phyloP scores from a whole-genome alignment of 2,329 filamentous ascomycete species.

The Exophiala bonariae region DNA sequence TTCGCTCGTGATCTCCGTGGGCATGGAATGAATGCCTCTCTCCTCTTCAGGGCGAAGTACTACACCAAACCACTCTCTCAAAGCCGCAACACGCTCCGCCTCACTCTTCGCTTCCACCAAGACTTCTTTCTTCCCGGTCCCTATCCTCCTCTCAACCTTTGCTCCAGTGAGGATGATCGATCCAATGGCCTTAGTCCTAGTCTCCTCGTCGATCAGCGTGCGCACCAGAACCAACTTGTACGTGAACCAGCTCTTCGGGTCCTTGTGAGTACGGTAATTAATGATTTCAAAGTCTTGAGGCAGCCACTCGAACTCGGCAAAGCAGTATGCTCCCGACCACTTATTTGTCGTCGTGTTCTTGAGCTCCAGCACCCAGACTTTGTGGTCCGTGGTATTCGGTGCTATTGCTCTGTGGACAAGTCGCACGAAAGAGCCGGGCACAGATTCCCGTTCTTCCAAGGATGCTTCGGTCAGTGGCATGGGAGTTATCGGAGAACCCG shows the following conservation, averaged over 20 bases:
- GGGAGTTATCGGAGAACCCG: constrained; percentile 29
- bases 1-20: constrained; percentile 43
- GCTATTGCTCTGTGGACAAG: constrained; percentile 49
- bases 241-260: constrained; percentile 54
- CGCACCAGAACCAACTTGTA: constrained; percentile 53
- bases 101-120: constrained; percentile 53
- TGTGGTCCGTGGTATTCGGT: constrained; percentile 17
- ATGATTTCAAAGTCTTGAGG: constrained; percentile 61
- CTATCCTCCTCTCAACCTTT: constrained; percentile 35
- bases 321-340: constrained; percentile 66
- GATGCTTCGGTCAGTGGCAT: constrained; percentile 27
- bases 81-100: constrained; percentile 52
- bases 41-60: constrained; percentile 52
- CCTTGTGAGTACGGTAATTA: constrained; percentile 58
- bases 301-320: constrained; percentile 65
- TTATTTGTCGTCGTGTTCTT: constrained; percentile 12
- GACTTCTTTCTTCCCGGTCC: constrained; percentile 48
- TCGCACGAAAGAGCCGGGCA: constrained; percentile 58
- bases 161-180: constrained; percentile 54
- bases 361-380: constrained; percentile 18
- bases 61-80: constrained; percentile 56
- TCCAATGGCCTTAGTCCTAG: constrained; percentile 48
- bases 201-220: constrained; percentile 54
- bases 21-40: constrained; percentile 50
- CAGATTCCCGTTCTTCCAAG: constrained; percentile 36